Evolutionary conservation across 2,329 filamentous ascomycete genomes (phyloP).

Genomic region (Cyphellophora europaea): DNA sequence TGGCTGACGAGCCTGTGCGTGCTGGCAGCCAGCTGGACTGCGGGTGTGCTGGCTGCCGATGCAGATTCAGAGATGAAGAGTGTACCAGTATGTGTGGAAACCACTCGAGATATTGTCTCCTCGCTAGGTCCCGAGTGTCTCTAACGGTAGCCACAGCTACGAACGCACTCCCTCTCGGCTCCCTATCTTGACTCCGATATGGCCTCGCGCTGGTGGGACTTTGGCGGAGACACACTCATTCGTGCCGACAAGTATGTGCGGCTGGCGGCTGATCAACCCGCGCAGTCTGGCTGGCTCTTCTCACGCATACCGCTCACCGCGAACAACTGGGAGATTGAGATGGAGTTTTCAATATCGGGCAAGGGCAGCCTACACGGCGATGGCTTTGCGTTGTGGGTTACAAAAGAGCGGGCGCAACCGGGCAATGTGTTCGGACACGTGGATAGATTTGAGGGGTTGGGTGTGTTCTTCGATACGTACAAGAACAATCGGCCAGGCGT

Average conservation of each 20-base stretch:
- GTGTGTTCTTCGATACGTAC: conserved; percentile 96
- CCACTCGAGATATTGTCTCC: no score
- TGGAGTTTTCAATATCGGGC: conserved; percentile 91
- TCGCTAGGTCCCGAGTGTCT: no score
- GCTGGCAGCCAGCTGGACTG: conserved; percentile 24
- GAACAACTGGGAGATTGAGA: conserved; percentile 96
- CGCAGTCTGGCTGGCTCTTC: conserved; percentile 87
- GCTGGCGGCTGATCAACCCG: conserved; percentile 80
- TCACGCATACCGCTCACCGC: conserved; percentile 89
- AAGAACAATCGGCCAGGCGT: conserved; percentile 97
- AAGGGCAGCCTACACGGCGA: conserved; percentile 87
- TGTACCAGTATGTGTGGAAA: conserved; percentile 55
- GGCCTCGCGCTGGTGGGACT: conserved; percentile 98
- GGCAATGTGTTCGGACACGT: conserved; percentile 81
- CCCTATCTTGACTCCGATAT: conserved; percentile 97
- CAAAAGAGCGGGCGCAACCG: conserved; percentile 72
- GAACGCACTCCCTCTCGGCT: conserved; percentile 74
- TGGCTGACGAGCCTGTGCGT: conserved; percentile 13
- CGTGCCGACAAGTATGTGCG: conserved; percentile 74
- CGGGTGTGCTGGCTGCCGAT: conserved; percentile 33
- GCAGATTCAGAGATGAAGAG: conserved; percentile 50
- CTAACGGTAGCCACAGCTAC: conserved; percentile 51
- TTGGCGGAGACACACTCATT: conserved; percentile 89
- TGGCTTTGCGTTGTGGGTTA: conserved; percentile 96
- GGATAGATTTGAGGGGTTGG: conserved; percentile 88